These are phyloP conservation scores for Cyclotella choctawhatcheeana DNA, from an alignment of 108 stramenopile species.

Conservation along the genomic window DNA sequence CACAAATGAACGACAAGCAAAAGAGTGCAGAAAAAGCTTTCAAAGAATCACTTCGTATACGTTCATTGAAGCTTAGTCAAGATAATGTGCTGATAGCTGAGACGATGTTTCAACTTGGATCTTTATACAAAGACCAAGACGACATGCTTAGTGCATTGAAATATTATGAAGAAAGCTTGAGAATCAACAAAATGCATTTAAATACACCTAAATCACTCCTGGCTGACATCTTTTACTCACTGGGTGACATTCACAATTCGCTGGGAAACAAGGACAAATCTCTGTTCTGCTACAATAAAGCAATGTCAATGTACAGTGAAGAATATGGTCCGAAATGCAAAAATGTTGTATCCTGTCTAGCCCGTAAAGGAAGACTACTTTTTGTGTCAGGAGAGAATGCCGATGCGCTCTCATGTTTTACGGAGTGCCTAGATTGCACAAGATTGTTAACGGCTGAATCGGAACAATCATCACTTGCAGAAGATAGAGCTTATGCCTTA, in stretches of 20 bases:
- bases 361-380: conserved; percentile 38
- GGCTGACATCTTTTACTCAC: conserved; percentile 40
- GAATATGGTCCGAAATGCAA: conserved; percentile 27
- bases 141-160: conserved; percentile 45
- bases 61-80: conserved; percentile 39
- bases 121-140: conserved; percentile 29
- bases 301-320: conserved; percentile 38
- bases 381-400: conserved; percentile 22
- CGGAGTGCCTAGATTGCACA: conserved; percentile 41
- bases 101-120: conserved; percentile 44
- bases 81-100: conserved; percentile 48
- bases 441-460: conserved; percentile 21
- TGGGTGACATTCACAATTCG: conserved; percentile 46
- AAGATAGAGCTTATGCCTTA: conserved; percentile 43
- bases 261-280: conserved; percentile 41
- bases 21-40: conserved; percentile 56
- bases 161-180: conserved; percentile 50
- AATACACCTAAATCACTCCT: conserved; percentile 9
- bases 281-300: conserved; percentile 47
- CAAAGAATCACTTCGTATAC: conserved; percentile 52
- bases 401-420: conserved; percentile 45
- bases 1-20: conserved; percentile 3
- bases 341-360: conserved; percentile 31
- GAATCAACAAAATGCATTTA: conserved; percentile 38
- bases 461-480: conserved; percentile 9